Evolutionary conservation across 768 basidiomycete genomes (phyloP).

Genomic region (Kwoniella heveanensis): DNA sequence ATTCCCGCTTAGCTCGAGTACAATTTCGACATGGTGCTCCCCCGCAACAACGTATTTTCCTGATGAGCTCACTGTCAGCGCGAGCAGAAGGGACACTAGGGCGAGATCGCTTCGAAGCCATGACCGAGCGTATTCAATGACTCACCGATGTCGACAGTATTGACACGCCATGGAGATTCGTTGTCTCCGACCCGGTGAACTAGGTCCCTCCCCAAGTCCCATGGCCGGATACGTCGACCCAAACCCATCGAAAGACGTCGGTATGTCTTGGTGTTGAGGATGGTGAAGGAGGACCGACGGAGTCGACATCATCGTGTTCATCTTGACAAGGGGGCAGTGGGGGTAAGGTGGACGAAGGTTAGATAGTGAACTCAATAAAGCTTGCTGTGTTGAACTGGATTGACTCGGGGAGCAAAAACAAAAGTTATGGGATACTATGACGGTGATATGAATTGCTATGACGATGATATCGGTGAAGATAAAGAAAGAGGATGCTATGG

Average conservation of each 20-base stretch:
- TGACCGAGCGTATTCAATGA: neutral
- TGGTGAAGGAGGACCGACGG: slow-evolving; percentile 39
- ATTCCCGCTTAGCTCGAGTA: slow-evolving; percentile 39
- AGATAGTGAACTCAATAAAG: too few species aligned
- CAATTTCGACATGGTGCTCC: slow-evolving; percentile 49
- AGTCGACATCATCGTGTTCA: slow-evolving; percentile 22
- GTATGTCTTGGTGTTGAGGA: slow-evolving; percentile 19
- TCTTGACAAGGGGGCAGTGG: slow-evolving; percentile 10
- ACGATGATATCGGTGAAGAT: neutral
- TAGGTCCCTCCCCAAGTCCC: slow-evolving; percentile 14
- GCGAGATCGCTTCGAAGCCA: neutral
- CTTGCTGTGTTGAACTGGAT: neutral
- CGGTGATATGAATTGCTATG: neutral
- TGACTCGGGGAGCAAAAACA: neutral
- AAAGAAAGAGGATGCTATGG: neutral
- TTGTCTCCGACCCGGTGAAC: slow-evolving; percentile 34
- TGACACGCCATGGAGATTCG: slow-evolving; percentile 50
- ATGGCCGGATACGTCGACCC: slow-evolving; percentile 21
- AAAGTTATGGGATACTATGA: too few species aligned
- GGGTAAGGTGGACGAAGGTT: too few species aligned
- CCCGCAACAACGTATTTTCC: slow-evolving; percentile 50
- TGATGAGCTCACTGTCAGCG: slow-evolving; percentile 14
- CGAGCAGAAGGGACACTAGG: neutral
- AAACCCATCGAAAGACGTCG: slow-evolving; percentile 25
- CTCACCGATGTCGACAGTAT: slow-evolving; percentile 51